Evolutionary conservation across 805 yeast genomes (phyloP).

Genomic region (Wickerhamomyces strasburgensis): DNA sequence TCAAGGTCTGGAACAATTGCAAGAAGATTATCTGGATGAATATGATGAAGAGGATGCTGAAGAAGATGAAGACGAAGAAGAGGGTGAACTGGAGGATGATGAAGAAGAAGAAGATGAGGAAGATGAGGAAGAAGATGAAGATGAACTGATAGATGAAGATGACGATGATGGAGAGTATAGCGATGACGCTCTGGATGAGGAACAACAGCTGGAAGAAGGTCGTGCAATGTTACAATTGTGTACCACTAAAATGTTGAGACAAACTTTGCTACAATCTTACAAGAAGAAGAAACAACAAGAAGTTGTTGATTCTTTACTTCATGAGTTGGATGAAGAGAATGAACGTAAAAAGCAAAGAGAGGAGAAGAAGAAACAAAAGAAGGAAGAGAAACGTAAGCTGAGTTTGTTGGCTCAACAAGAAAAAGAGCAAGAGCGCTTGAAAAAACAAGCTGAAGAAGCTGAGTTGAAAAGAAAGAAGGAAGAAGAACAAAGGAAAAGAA

Average conservation of each 20-base stretch:
- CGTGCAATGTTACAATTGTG: conserved; percentile 75
- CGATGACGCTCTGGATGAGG: conserved; percentile 45
- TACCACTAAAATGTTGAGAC: conserved; percentile 72
- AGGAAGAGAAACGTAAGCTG: conserved; percentile 68
- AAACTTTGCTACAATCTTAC: conserved; percentile 67
- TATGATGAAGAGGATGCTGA: conserved; percentile 10
- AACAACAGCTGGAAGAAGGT: conserved; percentile 69
- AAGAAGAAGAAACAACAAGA: conserved; percentile 80
- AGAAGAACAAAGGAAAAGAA: conserved; percentile 35
- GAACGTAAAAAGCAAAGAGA: conserved; percentile 58
- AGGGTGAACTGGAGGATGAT: conserved; percentile 16
- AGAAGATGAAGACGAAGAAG: conserved; percentile 18
- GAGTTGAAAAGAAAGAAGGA: conserved; percentile 32
- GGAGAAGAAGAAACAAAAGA: conserved; percentile 49
- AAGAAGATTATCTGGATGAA: conserved; percentile 28
- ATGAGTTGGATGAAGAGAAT: conserved; percentile 69
- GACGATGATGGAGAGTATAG: conserved; percentile 35
- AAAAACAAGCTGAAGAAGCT: conserved; percentile 38
- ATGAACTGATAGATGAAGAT: conserved; percentile 34
- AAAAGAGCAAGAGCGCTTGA: conserved; percentile 49
- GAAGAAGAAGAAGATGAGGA: conserved; percentile 10
- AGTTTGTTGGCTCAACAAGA: conserved; percentile 53
- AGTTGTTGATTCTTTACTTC: conserved; percentile 53
- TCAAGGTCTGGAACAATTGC: conserved; percentile 11
- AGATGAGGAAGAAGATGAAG: conserved; percentile 25